These are phyloP conservation scores for Cyclanthera cordifolia DNA, from an alignment of 306 rosid genomes.

Conservation along the genomic window DNA sequence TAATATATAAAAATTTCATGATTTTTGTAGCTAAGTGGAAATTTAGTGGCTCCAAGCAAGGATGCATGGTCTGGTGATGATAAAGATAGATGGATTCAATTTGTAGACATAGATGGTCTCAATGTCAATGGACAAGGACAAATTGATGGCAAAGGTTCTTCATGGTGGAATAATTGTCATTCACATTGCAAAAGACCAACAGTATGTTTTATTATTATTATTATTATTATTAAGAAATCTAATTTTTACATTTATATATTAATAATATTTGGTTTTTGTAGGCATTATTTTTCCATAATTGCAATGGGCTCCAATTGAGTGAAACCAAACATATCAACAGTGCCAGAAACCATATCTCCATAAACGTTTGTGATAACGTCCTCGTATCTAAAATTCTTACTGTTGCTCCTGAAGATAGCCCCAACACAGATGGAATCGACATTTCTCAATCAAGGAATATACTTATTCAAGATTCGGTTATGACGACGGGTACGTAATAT, in stretches of 20 bases:
- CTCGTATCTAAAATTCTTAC: constrained; percentile 1
- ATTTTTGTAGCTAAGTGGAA: constrained; percentile 12
- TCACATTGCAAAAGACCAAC: neutral
- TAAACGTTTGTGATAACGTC: neutral
- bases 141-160: constrained; percentile 10
- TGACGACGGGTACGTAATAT: constrained; percentile 15
- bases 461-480: neutral
- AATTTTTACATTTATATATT: neutral
- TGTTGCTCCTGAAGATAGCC: constrained; percentile 14
- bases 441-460: constrained; percentile 2
- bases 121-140: constrained; percentile 6
- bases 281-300: neutral
- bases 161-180: constrained; percentile 9
- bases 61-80: neutral
- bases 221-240: no score
- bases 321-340: constrained; percentile 4
- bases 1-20: no score
- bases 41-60: constrained; percentile 5
- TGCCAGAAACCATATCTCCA: constrained; percentile 2
- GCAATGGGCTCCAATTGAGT: neutral
- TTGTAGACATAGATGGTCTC: neutral
- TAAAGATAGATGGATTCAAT: neutral
- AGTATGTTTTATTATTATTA: neutral
- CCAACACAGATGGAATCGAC: constrained; percentile 21
- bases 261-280: neutral